Evolutionary conservation across 2,329 filamentous ascomycete genomes (phyloP).

Genomic region (Microcyclosporella mali): DNA sequence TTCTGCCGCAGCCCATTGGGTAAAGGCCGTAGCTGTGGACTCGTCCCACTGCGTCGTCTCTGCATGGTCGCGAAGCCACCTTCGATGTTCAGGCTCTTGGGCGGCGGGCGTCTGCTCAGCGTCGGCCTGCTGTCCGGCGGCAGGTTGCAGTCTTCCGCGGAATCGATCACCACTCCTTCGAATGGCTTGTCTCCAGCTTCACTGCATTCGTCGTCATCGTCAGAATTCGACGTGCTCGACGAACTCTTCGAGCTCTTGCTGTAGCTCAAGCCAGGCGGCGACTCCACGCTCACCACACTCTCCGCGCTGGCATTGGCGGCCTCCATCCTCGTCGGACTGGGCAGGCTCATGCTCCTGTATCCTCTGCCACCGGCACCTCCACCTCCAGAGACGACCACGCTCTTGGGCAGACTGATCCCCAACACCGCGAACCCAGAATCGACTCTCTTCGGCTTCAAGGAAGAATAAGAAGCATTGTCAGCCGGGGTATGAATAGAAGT

Average conservation of each 20-base stretch:
- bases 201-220: slow-evolving; percentile 38
- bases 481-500: not conserved
- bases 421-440: slow-evolving; percentile 1
- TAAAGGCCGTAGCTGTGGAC: slow-evolving; percentile 11
- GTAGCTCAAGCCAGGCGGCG: slow-evolving; percentile 45
- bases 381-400: slow-evolving; percentile 10
- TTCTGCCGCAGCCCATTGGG: slow-evolving; percentile 13
- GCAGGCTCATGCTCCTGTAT: slow-evolving; percentile 13
- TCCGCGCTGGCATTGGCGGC: slow-evolving; percentile 12
- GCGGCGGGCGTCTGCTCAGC: slow-evolving; percentile 21
- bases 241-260: slow-evolving; percentile 82
- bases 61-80: slow-evolving; percentile 3
- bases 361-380: slow-evolving; percentile 7
- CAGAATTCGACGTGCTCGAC: slow-evolving; percentile 72
- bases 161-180: slow-evolving; percentile 75
- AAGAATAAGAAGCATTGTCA: not conserved
- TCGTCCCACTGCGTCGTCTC: slow-evolving; percentile 12
- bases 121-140: slow-evolving; percentile 30
- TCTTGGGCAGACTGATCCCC: slow-evolving; percentile 13
- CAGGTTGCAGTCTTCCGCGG: slow-evolving; percentile 45
- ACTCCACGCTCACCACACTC: slow-evolving; percentile 14
- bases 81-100: slow-evolving; percentile 12
- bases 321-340: slow-evolving; percentile 11
- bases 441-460: not conserved
- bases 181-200: slow-evolving; percentile 66